phyloP scores from a whole-genome alignment of 192 early-diverging fungal genomes.

The Coemansia furcata region DNA sequence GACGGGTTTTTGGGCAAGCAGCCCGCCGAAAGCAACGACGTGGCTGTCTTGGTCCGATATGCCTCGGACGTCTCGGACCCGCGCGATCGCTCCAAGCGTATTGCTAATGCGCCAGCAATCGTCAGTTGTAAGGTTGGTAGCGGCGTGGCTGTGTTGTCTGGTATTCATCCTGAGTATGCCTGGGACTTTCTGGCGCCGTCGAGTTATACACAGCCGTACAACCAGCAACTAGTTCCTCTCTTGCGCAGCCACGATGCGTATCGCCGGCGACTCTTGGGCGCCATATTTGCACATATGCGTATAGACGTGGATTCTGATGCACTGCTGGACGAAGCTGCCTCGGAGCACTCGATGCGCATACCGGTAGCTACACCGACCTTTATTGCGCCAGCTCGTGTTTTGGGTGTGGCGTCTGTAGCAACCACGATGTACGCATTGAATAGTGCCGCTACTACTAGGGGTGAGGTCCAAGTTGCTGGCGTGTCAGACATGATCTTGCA shows the following conservation, averaged over 20 bases:
- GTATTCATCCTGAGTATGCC: constrained; percentile 83
- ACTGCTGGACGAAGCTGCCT: constrained; percentile 16
- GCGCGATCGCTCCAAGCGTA: constrained; percentile 18
- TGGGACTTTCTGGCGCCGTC: constrained; percentile 56
- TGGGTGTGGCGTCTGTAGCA: constrained; percentile 26
- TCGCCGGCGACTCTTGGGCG: constrained; percentile 57
- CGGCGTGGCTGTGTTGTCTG: constrained; percentile 70
- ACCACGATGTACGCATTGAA: constrained; percentile 29
- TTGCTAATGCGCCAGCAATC: constrained; percentile 56
- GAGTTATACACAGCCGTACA: constrained; percentile 49
- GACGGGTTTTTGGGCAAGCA: constrained; percentile 28
- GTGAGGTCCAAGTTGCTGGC: constrained; percentile 7
- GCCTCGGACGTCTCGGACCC: constrained; percentile 44
- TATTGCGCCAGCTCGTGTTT: constrained; percentile 34
- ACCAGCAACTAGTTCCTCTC: constrained; percentile 51
- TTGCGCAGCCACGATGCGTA: constrained; percentile 52
- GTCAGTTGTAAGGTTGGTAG: constrained; percentile 67
- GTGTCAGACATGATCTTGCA: constrained; percentile 25
- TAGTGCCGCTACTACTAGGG: constrained; percentile 17
- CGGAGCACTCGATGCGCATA: constrained; percentile 19
- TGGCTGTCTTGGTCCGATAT: constrained; percentile 41
- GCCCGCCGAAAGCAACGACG: constrained; percentile 10
- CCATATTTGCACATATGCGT: constrained; percentile 57
- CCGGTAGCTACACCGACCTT: constrained; percentile 33
- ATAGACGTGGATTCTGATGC: constrained; percentile 62